Conservation (phyloP, 495 filamentous ascomycete genomes). For the Aspergillus sparsus region DNA sequence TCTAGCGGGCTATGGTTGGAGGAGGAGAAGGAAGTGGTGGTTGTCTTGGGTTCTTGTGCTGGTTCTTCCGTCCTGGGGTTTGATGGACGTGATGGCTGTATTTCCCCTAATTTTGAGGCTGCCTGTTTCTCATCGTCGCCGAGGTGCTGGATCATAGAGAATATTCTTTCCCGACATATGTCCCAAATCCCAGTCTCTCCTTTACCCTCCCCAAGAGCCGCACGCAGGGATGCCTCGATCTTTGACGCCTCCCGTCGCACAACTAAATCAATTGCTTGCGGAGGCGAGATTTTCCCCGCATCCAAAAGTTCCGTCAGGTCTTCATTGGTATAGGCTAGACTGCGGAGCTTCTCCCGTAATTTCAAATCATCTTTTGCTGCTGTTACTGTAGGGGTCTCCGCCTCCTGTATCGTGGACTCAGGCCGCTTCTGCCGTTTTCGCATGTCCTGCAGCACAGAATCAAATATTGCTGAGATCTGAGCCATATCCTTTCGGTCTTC, state of each 20-base stretch:
- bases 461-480: conserved; percentile 36
- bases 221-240: conserved; percentile 31
- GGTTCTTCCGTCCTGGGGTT: not conserved
- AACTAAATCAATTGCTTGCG: conserved; percentile 31
- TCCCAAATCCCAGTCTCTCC: conserved; percentile 73
- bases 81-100: not conserved
- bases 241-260: conserved; percentile 32
- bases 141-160: conserved; percentile 56
- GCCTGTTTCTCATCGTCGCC: conserved; percentile 16
- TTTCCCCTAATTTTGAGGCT: not conserved
- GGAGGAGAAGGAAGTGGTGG: conserved; percentile 10
- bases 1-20: conserved; percentile 23
- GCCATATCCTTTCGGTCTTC: conserved; percentile 26
- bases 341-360: conserved; percentile 12
- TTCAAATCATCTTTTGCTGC: not conserved
- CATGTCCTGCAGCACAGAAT: conserved; percentile 28
- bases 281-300: conserved; percentile 23
- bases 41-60: conserved; percentile 5
- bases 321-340: conserved; percentile 20
- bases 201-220: conserved; percentile 41
- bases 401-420: not conserved
- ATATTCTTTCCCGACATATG: conserved; percentile 68
- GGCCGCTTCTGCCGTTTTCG: conserved; percentile 10
- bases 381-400: not conserved
- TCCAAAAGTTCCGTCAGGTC: conserved; percentile 26